These are phyloP conservation scores for Trichosporon asahii DNA, from an alignment of 1,284 basidiomycete species.

Conservation along the genomic window DNA sequence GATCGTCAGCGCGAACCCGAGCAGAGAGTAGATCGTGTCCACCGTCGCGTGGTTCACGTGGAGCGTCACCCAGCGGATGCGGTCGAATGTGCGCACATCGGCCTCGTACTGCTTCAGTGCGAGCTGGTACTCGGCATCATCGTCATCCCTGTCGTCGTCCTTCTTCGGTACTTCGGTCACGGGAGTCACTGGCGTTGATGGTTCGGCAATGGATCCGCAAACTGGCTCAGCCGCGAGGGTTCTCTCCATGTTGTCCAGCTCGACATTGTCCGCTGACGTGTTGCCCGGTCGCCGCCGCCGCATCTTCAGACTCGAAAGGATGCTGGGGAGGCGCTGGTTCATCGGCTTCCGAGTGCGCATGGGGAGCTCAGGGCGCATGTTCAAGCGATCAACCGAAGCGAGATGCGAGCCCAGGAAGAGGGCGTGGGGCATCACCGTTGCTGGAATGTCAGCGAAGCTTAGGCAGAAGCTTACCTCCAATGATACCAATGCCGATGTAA, in stretches of 20 bases:
- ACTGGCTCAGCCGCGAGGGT: neutral
- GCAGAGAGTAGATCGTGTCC: slow-evolving; percentile 55
- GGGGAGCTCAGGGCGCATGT: slow-evolving; percentile 42
- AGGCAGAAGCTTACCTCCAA: slow-evolving; percentile 40
- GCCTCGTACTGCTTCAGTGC: slow-evolving; percentile 54
- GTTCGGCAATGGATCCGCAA: neutral
- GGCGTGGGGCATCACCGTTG: slow-evolving; percentile 83
- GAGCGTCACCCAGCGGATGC: slow-evolving; percentile 64
- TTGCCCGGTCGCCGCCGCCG: neutral
- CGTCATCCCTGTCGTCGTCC: slow-evolving; percentile 26
- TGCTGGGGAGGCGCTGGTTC: slow-evolving; percentile 24
- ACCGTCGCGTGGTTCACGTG: slow-evolving; percentile 73
- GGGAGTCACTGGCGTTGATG: neutral
- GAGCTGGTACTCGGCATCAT: slow-evolving; percentile 22
- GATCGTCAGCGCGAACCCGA: slow-evolving; percentile 81
- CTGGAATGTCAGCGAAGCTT: slow-evolving; percentile 34
- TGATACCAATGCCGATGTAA: slow-evolving; percentile 67
- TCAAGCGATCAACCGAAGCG: slow-evolving; percentile 69
- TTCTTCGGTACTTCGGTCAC: slow-evolving; percentile 19
- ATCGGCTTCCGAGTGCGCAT: slow-evolving; percentile 8
- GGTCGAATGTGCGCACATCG: slow-evolving; percentile 61
- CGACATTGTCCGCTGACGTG: slow-evolving; percentile 4
- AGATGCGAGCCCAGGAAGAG: slow-evolving; percentile 84
- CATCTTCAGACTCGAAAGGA: slow-evolving; percentile 20
- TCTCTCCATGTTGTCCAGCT: neutral